Evolutionary conservation across 2,329 filamentous ascomycete genomes (phyloP).

Genomic region (Phyllosticta citribraziliensis): DNA sequence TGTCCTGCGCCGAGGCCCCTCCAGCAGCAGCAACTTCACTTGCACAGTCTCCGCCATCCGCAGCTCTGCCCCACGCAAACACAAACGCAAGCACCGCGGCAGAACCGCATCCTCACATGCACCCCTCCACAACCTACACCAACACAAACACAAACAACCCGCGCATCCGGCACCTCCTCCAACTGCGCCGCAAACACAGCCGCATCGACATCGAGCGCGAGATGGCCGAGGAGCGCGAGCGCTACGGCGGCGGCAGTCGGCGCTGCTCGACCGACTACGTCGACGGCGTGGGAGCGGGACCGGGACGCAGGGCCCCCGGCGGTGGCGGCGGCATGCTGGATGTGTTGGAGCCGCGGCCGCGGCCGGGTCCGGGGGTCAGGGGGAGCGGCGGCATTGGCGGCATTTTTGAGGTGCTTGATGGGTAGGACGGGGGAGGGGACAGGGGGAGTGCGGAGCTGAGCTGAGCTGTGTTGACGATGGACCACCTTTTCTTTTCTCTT

Average conservation of each 20-base stretch:
- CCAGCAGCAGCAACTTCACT: too few relatives aligned
- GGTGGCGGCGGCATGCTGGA: not conserved
- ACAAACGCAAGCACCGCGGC: too few relatives aligned
- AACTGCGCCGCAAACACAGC: slow-evolving; percentile 22
- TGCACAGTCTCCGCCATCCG: slow-evolving; percentile 8
- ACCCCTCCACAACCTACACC: too few relatives aligned
- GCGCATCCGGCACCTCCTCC: slow-evolving; percentile 23
- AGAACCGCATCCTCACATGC: too few relatives aligned
- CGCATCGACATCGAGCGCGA: slow-evolving; percentile 23
- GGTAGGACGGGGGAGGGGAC: not conserved
- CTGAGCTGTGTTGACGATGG: too few relatives aligned
- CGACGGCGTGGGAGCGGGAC: not conserved
- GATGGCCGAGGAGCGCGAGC: slow-evolving; percentile 24
- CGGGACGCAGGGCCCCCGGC: not conserved
- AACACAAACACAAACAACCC: slow-evolving; percentile 3
- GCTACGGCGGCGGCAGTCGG: slow-evolving; percentile 19
- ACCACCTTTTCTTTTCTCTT: too few relatives aligned
- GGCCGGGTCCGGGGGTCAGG: slow-evolving; percentile 1
- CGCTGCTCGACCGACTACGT: not conserved
- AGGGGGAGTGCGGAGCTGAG: too few relatives aligned
- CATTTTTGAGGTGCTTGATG: slow-evolving; percentile 27
- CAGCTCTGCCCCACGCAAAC: not conserved
- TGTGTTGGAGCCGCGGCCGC: slow-evolving; percentile 23
- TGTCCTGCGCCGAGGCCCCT: too few relatives aligned
- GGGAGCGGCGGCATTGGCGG: slow-evolving; percentile 14